Percentiles rank a stretch among this genome's conserved stretches.
These are phyloP conservation scores for Saraca asoca DNA, from an alignment of 331 rosid genomes.

Conservation along the genomic window DNA sequence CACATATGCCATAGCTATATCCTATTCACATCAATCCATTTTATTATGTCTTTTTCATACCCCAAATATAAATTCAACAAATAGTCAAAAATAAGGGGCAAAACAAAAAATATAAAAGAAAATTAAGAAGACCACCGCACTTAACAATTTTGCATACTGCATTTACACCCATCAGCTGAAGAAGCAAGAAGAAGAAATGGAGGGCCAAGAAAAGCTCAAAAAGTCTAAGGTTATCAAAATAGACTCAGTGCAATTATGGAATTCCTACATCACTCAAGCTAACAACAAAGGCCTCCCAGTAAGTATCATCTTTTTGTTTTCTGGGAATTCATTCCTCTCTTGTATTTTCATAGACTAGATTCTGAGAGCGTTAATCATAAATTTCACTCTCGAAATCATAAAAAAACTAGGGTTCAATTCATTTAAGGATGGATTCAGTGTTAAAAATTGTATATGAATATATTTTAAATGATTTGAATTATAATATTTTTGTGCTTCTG, in stretches of 20 bases:
- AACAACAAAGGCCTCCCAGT: slow-evolving; percentile 47
- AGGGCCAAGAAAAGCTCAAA: slow-evolving; percentile 36
- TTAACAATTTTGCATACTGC: no score
- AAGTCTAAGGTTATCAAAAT: slow-evolving; percentile 58
- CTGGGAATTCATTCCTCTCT: slow-evolving; percentile 4
- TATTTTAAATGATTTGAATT: no score
- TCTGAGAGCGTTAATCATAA: neutral
- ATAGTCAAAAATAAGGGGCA: neutral
- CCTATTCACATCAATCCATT: slow-evolving; percentile 20
- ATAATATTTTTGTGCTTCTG: no score
- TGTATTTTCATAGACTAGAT: slow-evolving; percentile 18
- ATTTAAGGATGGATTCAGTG: no score
- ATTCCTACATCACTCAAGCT: slow-evolving; percentile 43
- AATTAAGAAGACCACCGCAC: neutral
- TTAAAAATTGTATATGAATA: no score
- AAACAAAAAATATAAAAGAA: neutral
- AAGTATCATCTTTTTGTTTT: slow-evolving; percentile 32
- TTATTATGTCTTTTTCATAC: neutral
- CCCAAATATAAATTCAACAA: no score
- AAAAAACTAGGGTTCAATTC: no score
- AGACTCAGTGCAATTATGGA: slow-evolving; percentile 54
- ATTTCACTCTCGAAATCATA: neutral
- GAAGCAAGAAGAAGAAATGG: slow-evolving; percentile 37
- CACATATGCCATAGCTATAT: neutral
- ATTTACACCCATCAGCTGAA: neutral